These are phyloP conservation scores for Glycine soja DNA, from an alignment of 306 rosid species.

Conservation along the genomic window DNA sequence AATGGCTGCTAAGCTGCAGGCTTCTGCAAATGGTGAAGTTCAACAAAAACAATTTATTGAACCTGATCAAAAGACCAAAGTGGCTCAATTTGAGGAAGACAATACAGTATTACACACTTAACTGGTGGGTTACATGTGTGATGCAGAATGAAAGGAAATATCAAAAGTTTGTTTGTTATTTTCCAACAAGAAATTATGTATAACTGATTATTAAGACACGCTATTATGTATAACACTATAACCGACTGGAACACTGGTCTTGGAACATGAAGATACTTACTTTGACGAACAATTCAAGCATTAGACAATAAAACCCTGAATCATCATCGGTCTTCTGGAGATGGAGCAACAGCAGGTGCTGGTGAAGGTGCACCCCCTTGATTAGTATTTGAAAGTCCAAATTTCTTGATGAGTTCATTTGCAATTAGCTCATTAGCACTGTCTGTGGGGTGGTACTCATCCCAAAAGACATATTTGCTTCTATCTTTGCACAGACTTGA, in stretches of 20 bases:
- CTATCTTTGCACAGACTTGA: slow-evolving; percentile 83
- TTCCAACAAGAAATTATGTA: slow-evolving; percentile 2
- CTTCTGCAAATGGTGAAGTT: neutral
- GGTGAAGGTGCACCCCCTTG: slow-evolving; percentile 53
- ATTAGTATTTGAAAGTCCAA: slow-evolving; percentile 50
- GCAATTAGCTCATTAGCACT: slow-evolving; percentile 84
- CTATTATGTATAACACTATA: neutral
- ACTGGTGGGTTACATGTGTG: slow-evolving; percentile 17
- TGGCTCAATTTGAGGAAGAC: neutral
- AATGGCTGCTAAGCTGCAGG: neutral
- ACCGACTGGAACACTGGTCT: neutral
- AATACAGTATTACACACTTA: slow-evolving; percentile 7
- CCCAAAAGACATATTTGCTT: slow-evolving; percentile 98
- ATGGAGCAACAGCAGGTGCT: slow-evolving; percentile 59
- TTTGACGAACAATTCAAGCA: slow-evolving; percentile 6
- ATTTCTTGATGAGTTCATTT: slow-evolving; percentile 84
- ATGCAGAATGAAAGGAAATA: slow-evolving; percentile 31
- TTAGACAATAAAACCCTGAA: slow-evolving; percentile 13
- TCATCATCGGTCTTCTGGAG: slow-evolving; percentile 56
- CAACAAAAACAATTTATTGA: slow-evolving; percentile 1
- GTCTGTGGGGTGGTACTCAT: slow-evolving; percentile 94
- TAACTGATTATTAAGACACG: slow-evolving; percentile 10
- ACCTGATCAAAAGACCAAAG: neutral
- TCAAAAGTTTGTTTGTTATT: neutral
- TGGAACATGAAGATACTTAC: slow-evolving; percentile 5